Conservation (phyloP, 768 basidiomycete species). For the Flagelloscypha sp. region DNA sequence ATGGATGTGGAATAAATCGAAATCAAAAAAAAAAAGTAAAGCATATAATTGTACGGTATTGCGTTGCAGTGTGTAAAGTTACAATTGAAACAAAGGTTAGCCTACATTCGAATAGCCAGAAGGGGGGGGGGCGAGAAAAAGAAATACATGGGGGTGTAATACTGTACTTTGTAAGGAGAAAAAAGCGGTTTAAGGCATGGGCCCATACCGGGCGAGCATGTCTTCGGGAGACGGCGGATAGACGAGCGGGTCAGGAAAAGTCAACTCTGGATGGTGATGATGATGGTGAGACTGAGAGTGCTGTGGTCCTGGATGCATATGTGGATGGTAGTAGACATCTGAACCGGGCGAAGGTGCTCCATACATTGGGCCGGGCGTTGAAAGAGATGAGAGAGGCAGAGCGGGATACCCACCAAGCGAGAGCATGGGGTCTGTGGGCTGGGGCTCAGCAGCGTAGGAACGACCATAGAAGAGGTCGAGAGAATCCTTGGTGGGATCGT, state of each 20-base stretch:
- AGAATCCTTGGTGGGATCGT: constrained; percentile 14
- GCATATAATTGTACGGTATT: not conserved
- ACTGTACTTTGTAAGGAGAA: too few relatives aligned
- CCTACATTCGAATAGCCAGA: too few relatives aligned
- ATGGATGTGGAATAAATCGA: constrained; percentile 44
- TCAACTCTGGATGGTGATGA: constrained; percentile 5
- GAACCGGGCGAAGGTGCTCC: too few relatives aligned
- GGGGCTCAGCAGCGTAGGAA: constrained; percentile 15
- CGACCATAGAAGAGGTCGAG: constrained; percentile 11
- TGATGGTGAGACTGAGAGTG: constrained; percentile 42
- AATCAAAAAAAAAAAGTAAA: constrained; percentile 6
- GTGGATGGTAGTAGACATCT: constrained; percentile 72
- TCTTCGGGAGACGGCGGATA: not conserved
- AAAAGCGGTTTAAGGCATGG: too few relatives aligned
- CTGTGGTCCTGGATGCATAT: constrained; percentile 69
- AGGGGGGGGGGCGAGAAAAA: too few relatives aligned
- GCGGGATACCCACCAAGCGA: too few relatives aligned
- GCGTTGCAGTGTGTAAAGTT: not conserved
- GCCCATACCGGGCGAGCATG: too few relatives aligned
- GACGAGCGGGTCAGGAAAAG: not conserved
- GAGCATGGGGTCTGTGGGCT: too few relatives aligned
- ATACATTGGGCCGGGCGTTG: too few relatives aligned
- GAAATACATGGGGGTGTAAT: too few relatives aligned
- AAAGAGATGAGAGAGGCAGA: too few relatives aligned
- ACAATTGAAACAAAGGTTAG: too few relatives aligned